Evolutionary conservation across 352 stramenopile species (phyloP), one percentile per base, ranked within the genome.

Genomic region (Phytophthora cryptogea): DNA sequence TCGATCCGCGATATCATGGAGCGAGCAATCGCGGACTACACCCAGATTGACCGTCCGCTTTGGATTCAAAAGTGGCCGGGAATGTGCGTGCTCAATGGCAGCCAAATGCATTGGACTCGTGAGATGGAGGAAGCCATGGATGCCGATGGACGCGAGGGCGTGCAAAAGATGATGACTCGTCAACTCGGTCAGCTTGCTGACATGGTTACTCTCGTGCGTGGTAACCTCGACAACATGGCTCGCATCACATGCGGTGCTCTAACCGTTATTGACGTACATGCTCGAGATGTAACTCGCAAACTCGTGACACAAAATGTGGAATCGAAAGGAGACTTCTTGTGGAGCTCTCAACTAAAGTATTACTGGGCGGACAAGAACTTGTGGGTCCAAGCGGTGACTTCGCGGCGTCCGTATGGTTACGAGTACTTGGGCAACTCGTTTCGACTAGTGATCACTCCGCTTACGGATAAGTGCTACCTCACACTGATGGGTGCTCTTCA

Each of bases 341-440:
- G 87, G 87, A 90, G 81, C 40, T 92, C 82, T 45, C 80, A 95
- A 54, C 63, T 95, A 8, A 89, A 93, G 50, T 98, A 98, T 58
- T 98, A 98, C 72, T 98, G 94, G 94, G 83, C 91, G 6, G 86
- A 88, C 35, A 73, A 62, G 9, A 89, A 98, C 57, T 41, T 97
- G 11, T 94, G 77, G 76, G 86, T 90, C 5, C 83, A 97, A 56
- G 92, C 96, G 50, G 90, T 98, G 27, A 95, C 92, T 23, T 94
- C 92, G 5, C 72, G 86, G 0, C 78, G 94, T 5, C 88, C 87
- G 5, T 98, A 98, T 66, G 95, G 91, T 7, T 99, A 98, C 66
- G 95, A 99, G 69, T 99, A 98, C 68, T 66, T 98, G n/a, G 95
- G 95, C 6, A 98, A 98, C 57, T 97, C 89, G 33, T 98, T 97